These are phyloP conservation scores for Pelargonium myrrhifolium DNA, from an alignment of 441 rosid species.

Conservation along the genomic window DNA sequence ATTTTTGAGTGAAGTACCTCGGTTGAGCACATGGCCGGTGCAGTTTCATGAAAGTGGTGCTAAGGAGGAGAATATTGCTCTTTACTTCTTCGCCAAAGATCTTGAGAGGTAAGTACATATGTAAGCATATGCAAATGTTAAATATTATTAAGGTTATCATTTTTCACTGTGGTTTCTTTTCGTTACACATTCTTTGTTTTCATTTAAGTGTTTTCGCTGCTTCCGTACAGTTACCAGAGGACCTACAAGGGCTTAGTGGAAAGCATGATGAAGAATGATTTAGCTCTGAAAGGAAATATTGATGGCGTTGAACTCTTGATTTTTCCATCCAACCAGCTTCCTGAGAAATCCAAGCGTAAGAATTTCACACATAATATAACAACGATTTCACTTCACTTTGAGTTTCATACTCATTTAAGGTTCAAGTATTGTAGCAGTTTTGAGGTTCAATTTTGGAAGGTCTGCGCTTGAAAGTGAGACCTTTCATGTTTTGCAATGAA, in stretches of 20 bases:
- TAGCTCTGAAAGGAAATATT: conserved; percentile 75
- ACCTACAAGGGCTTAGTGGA: conserved; percentile 72
- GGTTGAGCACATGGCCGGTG: conserved; percentile 72
- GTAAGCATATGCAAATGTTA: no score
- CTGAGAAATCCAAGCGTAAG: conserved; percentile 83
- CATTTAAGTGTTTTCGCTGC: conserved; percentile 9
- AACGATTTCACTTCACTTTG: conserved; percentile 4
- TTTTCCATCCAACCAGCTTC: conserved; percentile 87
- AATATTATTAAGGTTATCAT: no score
- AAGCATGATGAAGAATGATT: conserved; percentile 68
- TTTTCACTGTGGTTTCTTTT: not conserved
- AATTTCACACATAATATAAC: conserved; percentile 8
- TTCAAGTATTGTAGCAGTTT: not conserved
- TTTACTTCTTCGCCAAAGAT: conserved; percentile 94
- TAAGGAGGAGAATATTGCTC: conserved; percentile 85
- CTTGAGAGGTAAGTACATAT: conserved; percentile 49
- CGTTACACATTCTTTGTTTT: not conserved
- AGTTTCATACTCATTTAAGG: not conserved
- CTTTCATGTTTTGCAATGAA: not conserved
- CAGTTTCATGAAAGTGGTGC: conserved; percentile 69
- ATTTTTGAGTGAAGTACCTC: conserved; percentile 67
- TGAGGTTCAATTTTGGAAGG: not conserved
- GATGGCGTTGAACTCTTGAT: conserved; percentile 73
- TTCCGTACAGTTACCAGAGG: conserved; percentile 67
- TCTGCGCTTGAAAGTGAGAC: not conserved